A percentile compares a stretch with the other conserved stretches of the same genome.
These are phyloP conservation scores for Aspergillus leporis DNA, from an alignment of 495 filamentous ascomycete species.

Conservation along the genomic window DNA sequence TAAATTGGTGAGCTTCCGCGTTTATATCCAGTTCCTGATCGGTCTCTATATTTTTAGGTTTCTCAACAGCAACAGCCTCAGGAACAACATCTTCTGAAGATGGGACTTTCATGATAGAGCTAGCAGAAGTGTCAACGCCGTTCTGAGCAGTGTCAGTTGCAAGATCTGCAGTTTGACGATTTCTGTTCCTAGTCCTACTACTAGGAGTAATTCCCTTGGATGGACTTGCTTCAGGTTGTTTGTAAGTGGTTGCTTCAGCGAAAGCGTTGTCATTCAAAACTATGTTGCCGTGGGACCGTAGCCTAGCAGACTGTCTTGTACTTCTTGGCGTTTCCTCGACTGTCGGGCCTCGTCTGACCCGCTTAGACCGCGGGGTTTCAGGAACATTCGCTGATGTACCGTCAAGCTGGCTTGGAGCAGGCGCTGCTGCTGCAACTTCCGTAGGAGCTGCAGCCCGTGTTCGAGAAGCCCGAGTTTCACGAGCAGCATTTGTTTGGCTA, in stretches of 20 bases:
- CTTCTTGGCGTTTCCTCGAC: constrained; percentile 29
- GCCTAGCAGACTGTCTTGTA: constrained; percentile 39
- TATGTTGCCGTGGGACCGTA: constrained; percentile 26
- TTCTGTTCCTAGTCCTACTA: constrained; percentile 20
- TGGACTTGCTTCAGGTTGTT: constrained; percentile 17
- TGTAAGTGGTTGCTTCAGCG: constrained; percentile 20
- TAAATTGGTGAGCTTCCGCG: neutral
- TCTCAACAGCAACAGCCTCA: constrained; percentile 1
- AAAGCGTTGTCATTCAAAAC: constrained; percentile 24
- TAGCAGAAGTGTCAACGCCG: neutral
- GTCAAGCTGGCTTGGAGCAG: constrained; percentile 12
- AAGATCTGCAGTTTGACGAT: constrained; percentile 14
- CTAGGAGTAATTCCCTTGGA: constrained; percentile 13
- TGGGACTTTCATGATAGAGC: constrained; percentile 11
- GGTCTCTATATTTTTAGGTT: neutral
- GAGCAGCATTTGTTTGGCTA: constrained; percentile 14
- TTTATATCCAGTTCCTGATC: constrained; percentile 8
- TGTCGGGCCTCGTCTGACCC: constrained; percentile 20
- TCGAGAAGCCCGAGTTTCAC: constrained; percentile 30
- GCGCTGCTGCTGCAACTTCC: constrained; percentile 22
- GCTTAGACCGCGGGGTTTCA: constrained; percentile 38
- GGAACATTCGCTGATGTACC: constrained; percentile 29
- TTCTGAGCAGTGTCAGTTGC: constrained; percentile 8
- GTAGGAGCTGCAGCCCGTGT: constrained; percentile 21
- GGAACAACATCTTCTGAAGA: constrained; percentile 12